These are phyloP conservation scores for Mycena chlorophos DNA, from an alignment of 768 basidiomycete species.

Conservation along the genomic window DNA sequence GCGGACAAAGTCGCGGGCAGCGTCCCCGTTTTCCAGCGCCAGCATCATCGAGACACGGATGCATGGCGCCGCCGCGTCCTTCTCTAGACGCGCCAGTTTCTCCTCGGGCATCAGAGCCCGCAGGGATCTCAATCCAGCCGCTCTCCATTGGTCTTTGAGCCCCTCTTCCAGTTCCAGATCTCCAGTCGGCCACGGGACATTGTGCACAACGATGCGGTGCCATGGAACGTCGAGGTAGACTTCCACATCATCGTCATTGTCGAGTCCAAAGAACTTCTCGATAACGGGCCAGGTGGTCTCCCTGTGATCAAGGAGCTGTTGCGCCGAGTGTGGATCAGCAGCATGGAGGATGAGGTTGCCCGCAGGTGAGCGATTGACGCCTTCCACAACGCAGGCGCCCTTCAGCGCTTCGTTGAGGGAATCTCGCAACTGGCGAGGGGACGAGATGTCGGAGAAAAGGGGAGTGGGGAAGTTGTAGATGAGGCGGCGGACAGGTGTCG, in stretches of 20 bases:
- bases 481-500: neutral
- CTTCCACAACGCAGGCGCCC: neutral
- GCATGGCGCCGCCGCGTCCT: neutral
- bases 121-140: neutral
- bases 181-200: neutral
- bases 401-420: neutral
- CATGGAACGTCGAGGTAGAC: neutral
- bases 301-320: neutral
- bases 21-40: neutral
- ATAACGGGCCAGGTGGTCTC: neutral
- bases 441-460: neutral
- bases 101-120: neutral
- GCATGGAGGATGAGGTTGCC: neutral
- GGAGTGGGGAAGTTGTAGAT: neutral
- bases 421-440: neutral
- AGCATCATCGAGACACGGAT: neutral
- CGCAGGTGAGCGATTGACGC: neutral
- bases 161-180: neutral
- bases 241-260: neutral
- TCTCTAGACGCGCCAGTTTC: neutral
- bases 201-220: neutral
- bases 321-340: neutral
- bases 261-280: neutral
- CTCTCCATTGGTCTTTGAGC: neutral
- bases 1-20: neutral